phyloP scores from a whole-genome alignment of 2,329 filamentous ascomycete species.

The Cladosporium sp. region DNA sequence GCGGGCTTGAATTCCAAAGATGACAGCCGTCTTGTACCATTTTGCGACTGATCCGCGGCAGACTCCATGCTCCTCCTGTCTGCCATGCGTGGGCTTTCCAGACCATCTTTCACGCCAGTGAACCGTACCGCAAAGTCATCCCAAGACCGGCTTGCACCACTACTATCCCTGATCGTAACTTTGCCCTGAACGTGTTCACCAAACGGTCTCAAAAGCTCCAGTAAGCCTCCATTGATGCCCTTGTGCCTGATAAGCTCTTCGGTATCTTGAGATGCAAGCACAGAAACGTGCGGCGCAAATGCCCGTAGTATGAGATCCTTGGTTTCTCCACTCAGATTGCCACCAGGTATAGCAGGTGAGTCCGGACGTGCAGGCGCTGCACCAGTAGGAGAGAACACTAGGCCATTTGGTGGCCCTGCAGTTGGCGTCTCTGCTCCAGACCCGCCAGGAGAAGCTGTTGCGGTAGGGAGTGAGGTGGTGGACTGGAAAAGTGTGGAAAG shows the following conservation, averaged over 20 bases:
- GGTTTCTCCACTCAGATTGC: conserved; percentile 35
- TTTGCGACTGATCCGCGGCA: conserved; percentile 19
- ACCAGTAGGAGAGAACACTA: conserved; percentile 40
- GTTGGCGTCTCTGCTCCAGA: conserved; percentile 40
- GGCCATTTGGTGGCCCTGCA: conserved; percentile 32
- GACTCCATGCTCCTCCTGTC: conserved; percentile 37
- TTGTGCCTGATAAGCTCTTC: conserved; percentile 77
- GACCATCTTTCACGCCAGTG: conserved; percentile 60
- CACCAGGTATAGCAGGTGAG: conserved; percentile 36
- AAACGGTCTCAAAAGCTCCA: conserved; percentile 84
- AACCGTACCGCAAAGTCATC: conserved; percentile 92
- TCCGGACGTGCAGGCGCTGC: conserved; percentile 33
- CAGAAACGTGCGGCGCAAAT: conserved; percentile 83
- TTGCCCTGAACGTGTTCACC: conserved; percentile 85
- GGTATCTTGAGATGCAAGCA: conserved; percentile 83
- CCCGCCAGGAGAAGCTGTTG: conserved; percentile 23
- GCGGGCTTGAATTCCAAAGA: conserved; percentile 34
- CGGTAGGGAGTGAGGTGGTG: conserved; percentile 41
- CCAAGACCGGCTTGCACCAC: conserved; percentile 74
- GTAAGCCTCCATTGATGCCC: conserved; percentile 75
- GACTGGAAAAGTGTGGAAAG: conserved; percentile 51
- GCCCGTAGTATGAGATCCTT: conserved; percentile 70
- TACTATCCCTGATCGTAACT: conserved; percentile 84
- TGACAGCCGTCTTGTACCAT: conserved; percentile 23
- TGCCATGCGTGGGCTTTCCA: conserved; percentile 35